Base-by-base conservation (phyloP, 1,284 basidiomycete species). In the Pisolithus thermaeus region DNA sequence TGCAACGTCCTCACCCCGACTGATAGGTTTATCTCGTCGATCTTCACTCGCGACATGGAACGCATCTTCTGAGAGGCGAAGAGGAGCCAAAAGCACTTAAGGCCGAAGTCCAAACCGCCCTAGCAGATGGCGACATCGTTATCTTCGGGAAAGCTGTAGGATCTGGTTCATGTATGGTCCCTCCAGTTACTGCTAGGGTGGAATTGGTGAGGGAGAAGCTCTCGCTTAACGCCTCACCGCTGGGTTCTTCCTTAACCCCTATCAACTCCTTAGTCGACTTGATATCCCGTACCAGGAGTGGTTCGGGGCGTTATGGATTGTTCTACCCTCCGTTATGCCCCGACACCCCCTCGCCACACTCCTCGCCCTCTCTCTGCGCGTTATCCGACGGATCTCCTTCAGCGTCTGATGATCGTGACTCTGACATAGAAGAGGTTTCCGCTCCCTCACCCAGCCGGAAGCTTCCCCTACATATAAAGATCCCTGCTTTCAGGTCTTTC, bases 71-170 rank as follows among this genome's bases (percentile, higher is more conserved):
- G 14, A 57, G 54, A 28, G 43, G 45, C 37, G 65, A 59, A 18
- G 64, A 69, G 36, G 16, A 44, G 8, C 45, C 58, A 0, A 63
- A 46, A 38, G 57, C 38, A 20, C 56, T 66, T n/a, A 66, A 65
- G 16, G 50, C 66, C 3, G 65, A 58, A 20, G 72, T 69, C 7
- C 75, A 71, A 18, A 73, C 70, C 7, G 66, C 63, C 51, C 75
- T 89, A 36, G 62, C 70, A 32, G 78, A 86, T 59, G 84, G 83
- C 52, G 86, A 88, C 61, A 63, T 76, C 37, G 59, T 89, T 54
- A 88, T 83, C 1, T 86, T 89, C 61, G 86, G 86, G 55, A 88
- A 87, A 69, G 69, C 73, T 6, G 87, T 89, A 1, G 82, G 80
- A 27, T 76, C 75, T 52, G 77, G 78, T 45, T 71, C 75, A 35